These are phyloP conservation scores for Pseudogymnoascus sp. DNA, from an alignment of 2,329 filamentous ascomycete genomes.

Conservation along the genomic window DNA sequence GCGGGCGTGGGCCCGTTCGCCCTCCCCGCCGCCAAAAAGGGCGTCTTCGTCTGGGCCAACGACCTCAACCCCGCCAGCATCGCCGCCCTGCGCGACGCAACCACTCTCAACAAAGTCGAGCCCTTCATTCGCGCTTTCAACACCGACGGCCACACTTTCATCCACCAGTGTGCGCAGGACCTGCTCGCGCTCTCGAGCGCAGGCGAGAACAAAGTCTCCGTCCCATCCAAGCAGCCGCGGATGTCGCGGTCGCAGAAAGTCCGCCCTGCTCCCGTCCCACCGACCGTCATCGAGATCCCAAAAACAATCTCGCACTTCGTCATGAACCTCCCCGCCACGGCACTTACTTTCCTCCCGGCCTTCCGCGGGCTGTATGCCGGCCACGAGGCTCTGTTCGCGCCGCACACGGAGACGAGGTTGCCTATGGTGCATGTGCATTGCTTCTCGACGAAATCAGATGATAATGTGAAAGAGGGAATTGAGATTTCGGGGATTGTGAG, in stretches of 20 bases:
- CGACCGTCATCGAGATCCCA: constrained; percentile 49
- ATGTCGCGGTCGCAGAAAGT: constrained; percentile 20
- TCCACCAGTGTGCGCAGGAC: constrained; percentile 56
- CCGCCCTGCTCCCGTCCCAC: constrained; percentile 27
- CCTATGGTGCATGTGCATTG: constrained; percentile 92
- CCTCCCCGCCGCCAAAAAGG: constrained; percentile 79
- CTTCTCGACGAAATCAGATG: constrained; percentile 75
- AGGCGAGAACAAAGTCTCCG: constrained; percentile 44
- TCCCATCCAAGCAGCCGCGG: constrained; percentile 36
- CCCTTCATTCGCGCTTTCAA: constrained; percentile 73
- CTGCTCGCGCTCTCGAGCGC: constrained; percentile 42
- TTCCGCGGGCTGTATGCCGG: constrained; percentile 77
- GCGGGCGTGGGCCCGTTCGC: constrained; percentile 94
- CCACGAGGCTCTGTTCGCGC: constrained; percentile 54
- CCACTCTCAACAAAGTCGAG: constrained; percentile 66
- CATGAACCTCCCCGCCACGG: constrained; percentile 92
- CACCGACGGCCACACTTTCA: constrained; percentile 73
- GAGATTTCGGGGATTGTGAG: constrained; percentile 29
- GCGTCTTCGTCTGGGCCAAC: constrained; percentile 91
- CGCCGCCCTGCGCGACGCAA: constrained; percentile 59
- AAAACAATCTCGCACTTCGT: constrained; percentile 83
- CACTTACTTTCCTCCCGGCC: constrained; percentile 67
- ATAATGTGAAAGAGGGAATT: constrained; percentile 49
- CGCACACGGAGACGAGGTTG: constrained; percentile 49
- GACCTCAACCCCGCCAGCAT: constrained; percentile 91